Evolutionary conservation across 352 stramenopile species (phyloP).

Genomic region (Synura sp.): DNA sequence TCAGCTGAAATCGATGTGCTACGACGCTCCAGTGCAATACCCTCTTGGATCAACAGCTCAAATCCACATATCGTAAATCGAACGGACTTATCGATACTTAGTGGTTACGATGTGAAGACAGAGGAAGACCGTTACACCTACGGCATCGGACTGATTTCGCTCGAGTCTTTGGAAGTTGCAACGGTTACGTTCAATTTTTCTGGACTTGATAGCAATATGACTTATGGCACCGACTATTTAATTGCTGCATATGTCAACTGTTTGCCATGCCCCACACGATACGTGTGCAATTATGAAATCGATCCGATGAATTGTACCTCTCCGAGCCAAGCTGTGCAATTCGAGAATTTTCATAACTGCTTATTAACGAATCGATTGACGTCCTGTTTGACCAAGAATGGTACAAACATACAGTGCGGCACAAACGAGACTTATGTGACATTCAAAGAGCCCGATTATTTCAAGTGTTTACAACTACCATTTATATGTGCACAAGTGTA

Average conservation of each 20-base stretch:
- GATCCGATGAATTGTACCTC: slow-evolving; percentile 46
- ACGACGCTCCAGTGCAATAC: slow-evolving; percentile 70
- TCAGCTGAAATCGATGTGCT: slow-evolving; percentile 75
- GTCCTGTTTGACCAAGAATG: slow-evolving; percentile 57
- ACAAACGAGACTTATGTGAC: neutral
- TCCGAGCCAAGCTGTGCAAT: slow-evolving; percentile 49
- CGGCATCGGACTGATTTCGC: slow-evolving; percentile 57
- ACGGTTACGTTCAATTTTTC: slow-evolving; percentile 85
- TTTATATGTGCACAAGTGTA: slow-evolving; percentile 59
- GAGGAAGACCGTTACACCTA: slow-evolving; percentile 34
- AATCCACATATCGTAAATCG: slow-evolving; percentile 41
- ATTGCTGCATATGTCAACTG: slow-evolving; percentile 88
- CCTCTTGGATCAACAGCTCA: slow-evolving; percentile 54
- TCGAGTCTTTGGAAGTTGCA: slow-evolving; percentile 80
- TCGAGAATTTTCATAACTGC: slow-evolving; percentile 58
- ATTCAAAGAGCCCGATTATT: slow-evolving; percentile 39
- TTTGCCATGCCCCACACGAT: slow-evolving; percentile 85
- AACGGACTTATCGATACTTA: slow-evolving; percentile 67
- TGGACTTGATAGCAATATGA: slow-evolving; percentile 79
- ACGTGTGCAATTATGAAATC: slow-evolving; percentile 67
- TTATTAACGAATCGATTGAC: slow-evolving; percentile 56
- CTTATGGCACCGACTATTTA: slow-evolving; percentile 90
- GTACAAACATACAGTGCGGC: slow-evolving; percentile 53
- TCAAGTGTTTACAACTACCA: slow-evolving; percentile 58
- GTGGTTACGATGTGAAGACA: slow-evolving; percentile 51